phyloP scores from a whole-genome alignment of 305 asterid genomes.

The Rubia peregrina region DNA sequence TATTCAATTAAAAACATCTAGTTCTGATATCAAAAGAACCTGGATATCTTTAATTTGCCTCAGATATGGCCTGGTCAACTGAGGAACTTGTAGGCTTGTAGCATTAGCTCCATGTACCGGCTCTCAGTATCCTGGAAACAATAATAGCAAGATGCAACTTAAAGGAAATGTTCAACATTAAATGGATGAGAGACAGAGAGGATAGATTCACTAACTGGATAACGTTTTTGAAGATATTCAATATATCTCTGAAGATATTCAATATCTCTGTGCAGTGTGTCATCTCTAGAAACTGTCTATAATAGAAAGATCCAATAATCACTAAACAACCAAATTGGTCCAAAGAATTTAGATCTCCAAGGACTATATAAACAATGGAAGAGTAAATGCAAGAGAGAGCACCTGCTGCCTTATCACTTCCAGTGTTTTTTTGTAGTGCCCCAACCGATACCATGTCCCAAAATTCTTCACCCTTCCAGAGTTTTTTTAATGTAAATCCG shows the following conservation, averaged over 20 bases:
- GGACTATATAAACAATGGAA: too few relatives aligned
- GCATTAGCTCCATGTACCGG: conserved; percentile 86
- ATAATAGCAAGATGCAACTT: neutral
- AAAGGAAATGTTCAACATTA: neutral
- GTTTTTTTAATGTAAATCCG: too few relatives aligned
- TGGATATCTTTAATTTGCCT: conserved; percentile 12
- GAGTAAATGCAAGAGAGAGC: too few relatives aligned
- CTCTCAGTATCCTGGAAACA: conserved; percentile 73
- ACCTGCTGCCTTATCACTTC: too few relatives aligned
- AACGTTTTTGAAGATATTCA: conserved; percentile 69
- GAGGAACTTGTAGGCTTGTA: too few relatives aligned
- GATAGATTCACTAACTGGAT: conserved; percentile 43
- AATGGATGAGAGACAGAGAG: neutral
- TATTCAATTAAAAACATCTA: neutral
- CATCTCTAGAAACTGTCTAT: conserved; percentile 80
- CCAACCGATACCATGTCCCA: too few relatives aligned
- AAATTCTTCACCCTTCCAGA: too few relatives aligned
- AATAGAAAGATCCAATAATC: too few relatives aligned
- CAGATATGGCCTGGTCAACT: too few relatives aligned
- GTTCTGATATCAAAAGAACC: conserved; percentile 3
- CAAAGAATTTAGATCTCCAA: too few relatives aligned
- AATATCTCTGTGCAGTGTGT: conserved; percentile 75
- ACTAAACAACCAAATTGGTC: too few relatives aligned
- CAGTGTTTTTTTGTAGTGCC: too few relatives aligned
- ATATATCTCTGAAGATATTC: conserved; percentile 26